Evolutionary conservation across 768 basidiomycete genomes (phyloP).

Genomic region (Boletus rubescentipes): DNA sequence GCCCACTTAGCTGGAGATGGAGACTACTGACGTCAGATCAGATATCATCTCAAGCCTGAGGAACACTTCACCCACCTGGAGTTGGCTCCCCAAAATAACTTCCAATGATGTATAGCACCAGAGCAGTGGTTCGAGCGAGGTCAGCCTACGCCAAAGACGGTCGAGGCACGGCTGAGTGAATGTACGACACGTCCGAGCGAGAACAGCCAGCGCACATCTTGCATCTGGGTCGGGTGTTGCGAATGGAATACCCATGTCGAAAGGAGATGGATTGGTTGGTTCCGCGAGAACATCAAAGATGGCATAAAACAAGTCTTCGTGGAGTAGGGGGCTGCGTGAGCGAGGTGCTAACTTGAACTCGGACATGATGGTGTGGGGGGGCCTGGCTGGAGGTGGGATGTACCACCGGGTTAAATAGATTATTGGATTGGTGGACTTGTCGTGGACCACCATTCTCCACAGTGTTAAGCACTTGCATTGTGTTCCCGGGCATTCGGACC

Average conservation of each 20-base stretch:
- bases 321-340: not conserved
- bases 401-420: not conserved
- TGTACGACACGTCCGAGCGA: constrained; percentile 4
- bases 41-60: no score
- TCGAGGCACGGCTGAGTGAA: not conserved
- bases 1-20: not conserved
- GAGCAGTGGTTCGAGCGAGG: not conserved
- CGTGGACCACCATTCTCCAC: no score
- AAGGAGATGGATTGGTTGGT: not conserved
- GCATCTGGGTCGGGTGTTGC: not conserved
- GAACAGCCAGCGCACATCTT: not conserved
- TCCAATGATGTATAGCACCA: not conserved
- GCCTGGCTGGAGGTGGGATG: no score
- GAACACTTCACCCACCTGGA: not conserved
- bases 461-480: no score
- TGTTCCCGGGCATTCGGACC: no score
- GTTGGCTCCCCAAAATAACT: no score
- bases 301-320: not conserved
- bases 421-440: no score
- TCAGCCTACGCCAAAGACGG: not conserved
- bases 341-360: no score
- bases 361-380: not conserved
- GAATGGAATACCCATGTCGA: not conserved
- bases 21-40: not conserved
- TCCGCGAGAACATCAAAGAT: not conserved